Evolutionary conservation across 2,329 filamentous ascomycete species (phyloP).

Genomic region (Aspergillus jensenii): DNA sequence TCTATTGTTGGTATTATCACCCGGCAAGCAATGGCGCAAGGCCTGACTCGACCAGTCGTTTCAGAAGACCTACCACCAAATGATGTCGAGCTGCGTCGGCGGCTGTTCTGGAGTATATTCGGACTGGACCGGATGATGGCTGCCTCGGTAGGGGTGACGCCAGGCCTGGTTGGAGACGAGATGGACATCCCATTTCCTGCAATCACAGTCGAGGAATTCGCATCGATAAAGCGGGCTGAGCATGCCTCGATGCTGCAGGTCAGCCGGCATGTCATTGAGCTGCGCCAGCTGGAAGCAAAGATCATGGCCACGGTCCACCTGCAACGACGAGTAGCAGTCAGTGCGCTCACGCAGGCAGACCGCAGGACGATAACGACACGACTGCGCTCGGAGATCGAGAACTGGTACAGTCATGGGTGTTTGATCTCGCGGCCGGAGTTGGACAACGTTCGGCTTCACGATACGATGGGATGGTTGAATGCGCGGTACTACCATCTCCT

Average conservation of each 20-base stretch:
- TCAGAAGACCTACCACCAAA: not conserved
- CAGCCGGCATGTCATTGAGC: slow-evolving; percentile 1
- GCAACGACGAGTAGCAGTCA: not conserved
- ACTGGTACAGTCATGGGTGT: not conserved
- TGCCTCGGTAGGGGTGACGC: not conserved
- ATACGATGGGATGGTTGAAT: slow-evolving; percentile 10
- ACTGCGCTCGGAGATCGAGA: not conserved
- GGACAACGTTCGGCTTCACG: slow-evolving; percentile 6
- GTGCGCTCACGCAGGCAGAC: not conserved
- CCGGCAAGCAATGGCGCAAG: slow-evolving; percentile 5
- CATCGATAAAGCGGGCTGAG: not conserved
- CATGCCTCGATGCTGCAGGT: slow-evolving; percentile 1
- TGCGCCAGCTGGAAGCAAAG: not conserved
- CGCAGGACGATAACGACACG: not conserved
- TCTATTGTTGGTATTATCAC: slow-evolving; percentile 4
- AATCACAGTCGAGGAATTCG: slow-evolving; percentile 5
- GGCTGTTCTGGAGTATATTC: slow-evolving; percentile 5
- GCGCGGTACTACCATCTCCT: slow-evolving; percentile 9
- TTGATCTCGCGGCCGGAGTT: not conserved
- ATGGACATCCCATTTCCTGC: slow-evolving; percentile 1
- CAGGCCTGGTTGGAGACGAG: slow-evolving; percentile 3
- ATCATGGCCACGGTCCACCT: not conserved
- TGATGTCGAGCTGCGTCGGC: not conserved
- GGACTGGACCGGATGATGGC: slow-evolving; percentile 6
- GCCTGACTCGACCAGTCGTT: not conserved